These are phyloP conservation scores for Fraxinus albicans DNA, from an alignment of 305 asterid species.

Conservation along the genomic window DNA sequence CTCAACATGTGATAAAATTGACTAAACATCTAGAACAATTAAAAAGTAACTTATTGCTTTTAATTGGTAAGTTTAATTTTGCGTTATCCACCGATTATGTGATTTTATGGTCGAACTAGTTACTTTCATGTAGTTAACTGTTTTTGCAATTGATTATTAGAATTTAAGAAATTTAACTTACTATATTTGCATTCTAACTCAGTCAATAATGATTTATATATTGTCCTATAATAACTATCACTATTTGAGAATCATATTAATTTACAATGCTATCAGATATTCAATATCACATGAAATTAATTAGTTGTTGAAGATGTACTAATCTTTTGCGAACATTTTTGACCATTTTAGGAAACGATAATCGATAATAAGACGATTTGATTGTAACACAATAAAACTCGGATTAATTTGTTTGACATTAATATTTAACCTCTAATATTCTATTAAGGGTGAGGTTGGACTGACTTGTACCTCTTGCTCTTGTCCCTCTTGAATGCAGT, in stretches of 20 bases:
- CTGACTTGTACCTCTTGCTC: conserved; percentile 17
- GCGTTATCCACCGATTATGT: too few species aligned
- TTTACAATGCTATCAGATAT: not conserved
- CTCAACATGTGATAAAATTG: too few species aligned
- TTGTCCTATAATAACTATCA: not conserved
- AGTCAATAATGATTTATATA: not conserved
- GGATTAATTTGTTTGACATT: not conserved
- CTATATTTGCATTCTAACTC: too few species aligned
- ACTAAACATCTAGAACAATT: too few species aligned
- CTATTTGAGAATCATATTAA: too few species aligned
- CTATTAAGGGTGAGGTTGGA: not conserved
- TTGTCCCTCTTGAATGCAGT: not conserved
- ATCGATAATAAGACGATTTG: not conserved
- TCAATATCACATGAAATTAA: not conserved
- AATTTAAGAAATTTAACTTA: too few species aligned
- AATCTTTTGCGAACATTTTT: not conserved
- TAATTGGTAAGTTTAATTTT: too few species aligned
- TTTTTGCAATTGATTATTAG: too few species aligned
- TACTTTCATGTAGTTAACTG: too few species aligned
- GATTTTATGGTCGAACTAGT: too few species aligned
- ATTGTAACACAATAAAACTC: not conserved
- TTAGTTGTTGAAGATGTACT: not conserved
- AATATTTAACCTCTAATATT: not conserved
- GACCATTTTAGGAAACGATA: not conserved
- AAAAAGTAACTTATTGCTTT: too few species aligned